These are phyloP conservation scores for Pichia sp. DNA, from an alignment of 1,139 yeast species.

Conservation along the genomic window DNA sequence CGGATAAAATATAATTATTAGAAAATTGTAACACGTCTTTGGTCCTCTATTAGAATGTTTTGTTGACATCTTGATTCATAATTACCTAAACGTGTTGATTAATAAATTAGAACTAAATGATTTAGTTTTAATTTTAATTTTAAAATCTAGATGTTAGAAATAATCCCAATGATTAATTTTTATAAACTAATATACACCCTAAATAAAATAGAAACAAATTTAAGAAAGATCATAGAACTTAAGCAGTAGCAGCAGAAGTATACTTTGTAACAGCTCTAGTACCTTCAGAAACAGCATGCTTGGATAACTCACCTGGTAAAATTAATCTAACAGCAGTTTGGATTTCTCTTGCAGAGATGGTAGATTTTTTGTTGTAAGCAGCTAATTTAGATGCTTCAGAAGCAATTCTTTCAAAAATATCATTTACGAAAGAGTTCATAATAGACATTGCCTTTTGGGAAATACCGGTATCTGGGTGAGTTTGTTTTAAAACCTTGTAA, in stretches of 20 bases:
- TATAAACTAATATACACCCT: slow-evolving; percentile 29
- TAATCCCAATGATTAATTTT: slow-evolving; percentile 10
- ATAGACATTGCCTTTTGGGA: slow-evolving; percentile 99
- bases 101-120: too few relatives aligned
- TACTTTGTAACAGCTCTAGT: slow-evolving; percentile 99
- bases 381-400: slow-evolving; percentile 98
- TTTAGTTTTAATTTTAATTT: too few relatives aligned
- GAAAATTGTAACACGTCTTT: too few relatives aligned
- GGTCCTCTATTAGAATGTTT: too few relatives aligned
- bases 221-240: slow-evolving; percentile 18
- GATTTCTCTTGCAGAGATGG: slow-evolving; percentile 98
- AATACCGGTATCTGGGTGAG: slow-evolving; percentile 99
- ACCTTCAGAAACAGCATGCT: slow-evolving; percentile 99
- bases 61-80: too few relatives aligned
- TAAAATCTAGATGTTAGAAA: too few relatives aligned
- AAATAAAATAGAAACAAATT: slow-evolving; percentile 21
- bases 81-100: too few relatives aligned
- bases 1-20: too few relatives aligned
- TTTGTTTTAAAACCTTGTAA: slow-evolving; percentile 97
- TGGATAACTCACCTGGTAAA: slow-evolving; percentile 99
- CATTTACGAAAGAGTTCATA: slow-evolving; percentile 98
- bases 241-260: slow-evolving; percentile 70
- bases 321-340: slow-evolving; percentile 99
- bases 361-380: slow-evolving; percentile 98
- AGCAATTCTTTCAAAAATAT: slow-evolving; percentile 92